Evolutionary conservation across 2,329 filamentous ascomycete species (phyloP).

Genomic region (Pezicula carpinea): DNA sequence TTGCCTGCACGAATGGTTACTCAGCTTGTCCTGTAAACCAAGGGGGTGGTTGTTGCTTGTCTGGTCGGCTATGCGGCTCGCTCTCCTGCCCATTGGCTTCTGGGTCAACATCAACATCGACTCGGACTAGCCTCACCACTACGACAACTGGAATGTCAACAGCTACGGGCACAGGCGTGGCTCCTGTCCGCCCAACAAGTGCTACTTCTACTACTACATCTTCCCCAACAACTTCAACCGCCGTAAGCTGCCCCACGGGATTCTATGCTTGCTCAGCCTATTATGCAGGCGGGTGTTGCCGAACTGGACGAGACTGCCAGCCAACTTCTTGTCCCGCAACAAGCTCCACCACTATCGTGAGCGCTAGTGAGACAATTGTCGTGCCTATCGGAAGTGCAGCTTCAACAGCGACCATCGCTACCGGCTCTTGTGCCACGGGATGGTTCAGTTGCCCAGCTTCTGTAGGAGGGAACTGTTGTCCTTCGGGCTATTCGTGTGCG

Average conservation of each 20-base stretch:
- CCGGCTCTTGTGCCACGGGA: conserved; percentile 62
- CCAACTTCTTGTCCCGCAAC: conserved; percentile 70
- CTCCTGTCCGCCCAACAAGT: conserved; percentile 44
- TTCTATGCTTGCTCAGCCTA: conserved; percentile 88
- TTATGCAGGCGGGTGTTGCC: conserved; percentile 80
- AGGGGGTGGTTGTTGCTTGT: conserved; percentile 30
- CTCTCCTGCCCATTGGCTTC: conserved; percentile 21
- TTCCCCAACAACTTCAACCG: conserved; percentile 9
- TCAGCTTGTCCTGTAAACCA: conserved; percentile 22
- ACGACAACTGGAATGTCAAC: conserved; percentile 29
- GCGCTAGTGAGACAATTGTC: conserved; percentile 65
- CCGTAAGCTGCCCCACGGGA: conserved; percentile 68
- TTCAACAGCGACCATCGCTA: conserved; percentile 32
- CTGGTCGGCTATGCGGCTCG: conserved; percentile 23
- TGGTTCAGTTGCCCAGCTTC: conserved; percentile 70
- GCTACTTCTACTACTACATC: conserved; percentile 34
- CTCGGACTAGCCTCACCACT: conserved; percentile 32
- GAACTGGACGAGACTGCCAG: conserved; percentile 79
- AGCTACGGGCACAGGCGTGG: conserved; percentile 34
- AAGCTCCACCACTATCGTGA: conserved; percentile 59
- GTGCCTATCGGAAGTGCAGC: conserved; percentile 49
- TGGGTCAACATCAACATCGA: conserved; percentile 17
- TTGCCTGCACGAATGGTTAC: conserved; percentile 13
- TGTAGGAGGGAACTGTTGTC: conserved; percentile 79
- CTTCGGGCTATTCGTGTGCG: conserved; percentile 70